Percentiles rank a stretch among this genome's conserved stretches.
These are phyloP conservation scores for Pythium dissimile DNA, from an alignment of 352 stramenopile species.

Conservation along the genomic window DNA sequence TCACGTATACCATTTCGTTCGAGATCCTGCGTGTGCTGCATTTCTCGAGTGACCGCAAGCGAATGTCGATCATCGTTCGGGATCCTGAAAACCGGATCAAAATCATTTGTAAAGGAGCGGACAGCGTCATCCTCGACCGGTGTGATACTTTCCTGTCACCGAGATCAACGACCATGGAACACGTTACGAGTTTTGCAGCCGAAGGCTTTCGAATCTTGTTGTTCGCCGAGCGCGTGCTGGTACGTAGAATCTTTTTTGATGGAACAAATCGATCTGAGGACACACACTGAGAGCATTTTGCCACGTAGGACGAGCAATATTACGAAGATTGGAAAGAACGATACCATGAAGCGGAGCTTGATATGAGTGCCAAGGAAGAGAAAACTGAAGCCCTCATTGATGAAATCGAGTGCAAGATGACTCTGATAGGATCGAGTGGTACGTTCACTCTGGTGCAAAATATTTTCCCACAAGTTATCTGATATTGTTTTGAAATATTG, in stretches of 20 bases:
- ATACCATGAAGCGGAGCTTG: constrained; percentile 68
- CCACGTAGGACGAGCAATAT: constrained; percentile 62
- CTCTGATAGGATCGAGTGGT: constrained; percentile 84
- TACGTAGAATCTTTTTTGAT: constrained; percentile 16
- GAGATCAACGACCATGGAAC: constrained; percentile 52
- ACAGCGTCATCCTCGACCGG: constrained; percentile 72
- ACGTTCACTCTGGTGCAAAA: no score
- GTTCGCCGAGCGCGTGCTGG: constrained; percentile 69
- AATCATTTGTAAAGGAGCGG: constrained; percentile 79
- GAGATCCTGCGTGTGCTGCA: constrained; percentile 67
- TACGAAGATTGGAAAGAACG: constrained; percentile 64
- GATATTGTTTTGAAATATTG: not conserved
- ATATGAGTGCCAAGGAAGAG: constrained; percentile 62
- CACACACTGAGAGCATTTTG: not conserved
- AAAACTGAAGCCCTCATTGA: constrained; percentile 55
- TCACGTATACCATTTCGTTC: constrained; percentile 63
- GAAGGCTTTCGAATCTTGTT: constrained; percentile 87
- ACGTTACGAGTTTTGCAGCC: constrained; percentile 79
- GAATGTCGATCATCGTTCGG: constrained; percentile 81
- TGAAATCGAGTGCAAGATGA: constrained; percentile 84
- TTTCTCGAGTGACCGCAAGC: constrained; percentile 78
- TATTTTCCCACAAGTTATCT: no score
- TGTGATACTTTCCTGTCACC: constrained; percentile 59
- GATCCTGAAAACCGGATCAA: constrained; percentile 49
- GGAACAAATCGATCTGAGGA: no score